A percentile compares a stretch with the other conserved stretches of the same genome.
Conservation (phyloP, 805 yeast genomes). For the Jamesozyma gamospora region DNA sequence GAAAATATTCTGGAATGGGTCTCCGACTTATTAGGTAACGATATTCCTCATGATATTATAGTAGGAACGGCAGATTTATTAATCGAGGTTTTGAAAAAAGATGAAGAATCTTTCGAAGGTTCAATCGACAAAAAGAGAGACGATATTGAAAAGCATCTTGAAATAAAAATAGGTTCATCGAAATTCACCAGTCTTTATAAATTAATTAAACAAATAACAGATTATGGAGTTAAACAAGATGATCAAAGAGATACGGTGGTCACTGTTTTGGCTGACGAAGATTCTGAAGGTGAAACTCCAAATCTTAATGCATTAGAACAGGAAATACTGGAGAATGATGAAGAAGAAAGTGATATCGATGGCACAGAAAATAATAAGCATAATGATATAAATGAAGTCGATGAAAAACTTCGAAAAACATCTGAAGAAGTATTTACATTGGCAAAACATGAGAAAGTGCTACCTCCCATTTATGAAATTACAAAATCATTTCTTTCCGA, state of each 20-base stretch:
- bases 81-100: conserved; percentile 13
- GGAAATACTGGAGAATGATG: conserved; percentile 13
- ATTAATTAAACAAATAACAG: conserved; percentile 41
- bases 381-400: background rate
- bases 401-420: conserved; percentile 3
- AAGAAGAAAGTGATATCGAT: conserved; percentile 23
- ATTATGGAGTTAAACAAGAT: conserved; percentile 30
- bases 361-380: conserved; percentile 10
- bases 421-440: conserved; percentile 10
- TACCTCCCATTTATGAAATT: conserved; percentile 30
- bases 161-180: conserved; percentile 22
- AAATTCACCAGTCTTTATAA: conserved; percentile 37
- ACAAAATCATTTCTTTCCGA: conserved; percentile 47
- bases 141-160: conserved; percentile 39
- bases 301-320: conserved; percentile 4
- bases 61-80: conserved; percentile 28
- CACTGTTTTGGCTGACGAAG: conserved; percentile 39
- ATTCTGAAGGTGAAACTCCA: conserved; percentile 29
- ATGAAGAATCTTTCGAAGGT: conserved; percentile 11
- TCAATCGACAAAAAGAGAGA: conserved; percentile 34
- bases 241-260: conserved; percentile 30
- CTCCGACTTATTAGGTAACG: conserved; percentile 45
- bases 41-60: conserved; percentile 65
- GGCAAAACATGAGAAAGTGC: background rate
- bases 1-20: conserved; percentile 55